Base-by-base conservation (phyloP, 1,284 basidiomycete species). In the Ganoderma boninense region DNA sequence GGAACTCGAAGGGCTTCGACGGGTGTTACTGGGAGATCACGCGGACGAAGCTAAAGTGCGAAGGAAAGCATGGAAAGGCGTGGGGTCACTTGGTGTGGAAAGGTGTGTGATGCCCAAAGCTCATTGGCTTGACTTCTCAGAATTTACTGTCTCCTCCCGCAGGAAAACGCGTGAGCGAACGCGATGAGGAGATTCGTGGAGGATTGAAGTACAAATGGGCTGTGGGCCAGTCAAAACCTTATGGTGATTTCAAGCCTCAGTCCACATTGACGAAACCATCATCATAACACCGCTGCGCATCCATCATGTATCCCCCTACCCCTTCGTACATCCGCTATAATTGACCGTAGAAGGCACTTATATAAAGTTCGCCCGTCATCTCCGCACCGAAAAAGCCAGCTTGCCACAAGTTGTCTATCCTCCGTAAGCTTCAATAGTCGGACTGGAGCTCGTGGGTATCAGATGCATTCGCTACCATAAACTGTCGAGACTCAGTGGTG, bases 61-160 rank as follows among this genome's bases (percentile, higher is more conserved):
- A 90, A 74, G 92, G 92, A n/a, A 84, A 80, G 42, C 90, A 92
- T 73, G 94, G 93, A 3, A 93, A 91, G 77, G 93, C 88, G 14
- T 95, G 92, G 92, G 94, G 94, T 6, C 84, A 85, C 69, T 80
- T 94, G 14, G 85, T 89, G 67, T 95, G 94, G 93, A 89, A 86
- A 84, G 93, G 94, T 94, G 59, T 67, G 23, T 20, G 18, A 20
- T 44, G 10, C 2, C 14, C 2, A 6, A 35, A 7, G 8, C 8
- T n/a, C 2, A 4, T 23, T 6, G 29, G 10, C n/a, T 18, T 5
- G 8, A 32, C 13, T 54, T 52, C 18, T 18, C 11, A 11, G 13
- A 32, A 0, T 4, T 56, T 29, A 60, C 18, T 10, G n/a, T n/a
- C 20, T 16, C 6, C 2, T 6, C 32, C 11, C 26, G 32, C 71